These are phyloP conservation scores for Pochonia chlamydosporia DNA, from an alignment of 2,329 filamentous ascomycete genomes.

Conservation along the genomic window DNA sequence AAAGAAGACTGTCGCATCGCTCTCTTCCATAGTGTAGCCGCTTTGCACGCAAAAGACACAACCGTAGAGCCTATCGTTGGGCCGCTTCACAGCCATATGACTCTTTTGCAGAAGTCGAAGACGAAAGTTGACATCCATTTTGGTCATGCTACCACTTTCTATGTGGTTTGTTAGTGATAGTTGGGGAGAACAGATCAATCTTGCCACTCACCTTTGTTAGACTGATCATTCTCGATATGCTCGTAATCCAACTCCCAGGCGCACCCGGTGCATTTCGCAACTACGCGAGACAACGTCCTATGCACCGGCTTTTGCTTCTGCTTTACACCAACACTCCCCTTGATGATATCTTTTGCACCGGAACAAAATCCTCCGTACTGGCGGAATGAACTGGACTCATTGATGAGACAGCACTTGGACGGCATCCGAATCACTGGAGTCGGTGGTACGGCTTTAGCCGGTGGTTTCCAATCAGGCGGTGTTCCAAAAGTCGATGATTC, in stretches of 20 bases:
- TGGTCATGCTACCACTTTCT: constrained; percentile 36
- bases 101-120: constrained; percentile 51
- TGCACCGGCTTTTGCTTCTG: constrained; percentile 44
- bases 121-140: constrained; percentile 42
- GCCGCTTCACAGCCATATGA: constrained; percentile 42
- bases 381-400: constrained; percentile 42
- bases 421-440: neutral
- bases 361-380: constrained; percentile 49
- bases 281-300: constrained; percentile 11
- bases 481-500: constrained; percentile 1
- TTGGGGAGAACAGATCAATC: constrained; percentile 10
- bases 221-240: constrained; percentile 45
- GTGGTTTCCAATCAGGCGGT: neutral
- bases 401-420: constrained; percentile 34
- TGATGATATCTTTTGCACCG: constrained; percentile 44
- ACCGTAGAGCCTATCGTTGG: constrained; percentile 48
- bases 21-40: constrained; percentile 43
- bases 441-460: neutral
- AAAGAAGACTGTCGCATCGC: constrained; percentile 53
- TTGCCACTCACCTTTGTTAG: constrained; percentile 33
- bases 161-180: neutral
- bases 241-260: constrained; percentile 48
- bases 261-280: constrained; percentile 48
- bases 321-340: constrained; percentile 43
- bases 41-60: constrained; percentile 48